Evolutionary conservation across 345 rosid species (phyloP).

Genomic region (Balakata baccata): DNA sequence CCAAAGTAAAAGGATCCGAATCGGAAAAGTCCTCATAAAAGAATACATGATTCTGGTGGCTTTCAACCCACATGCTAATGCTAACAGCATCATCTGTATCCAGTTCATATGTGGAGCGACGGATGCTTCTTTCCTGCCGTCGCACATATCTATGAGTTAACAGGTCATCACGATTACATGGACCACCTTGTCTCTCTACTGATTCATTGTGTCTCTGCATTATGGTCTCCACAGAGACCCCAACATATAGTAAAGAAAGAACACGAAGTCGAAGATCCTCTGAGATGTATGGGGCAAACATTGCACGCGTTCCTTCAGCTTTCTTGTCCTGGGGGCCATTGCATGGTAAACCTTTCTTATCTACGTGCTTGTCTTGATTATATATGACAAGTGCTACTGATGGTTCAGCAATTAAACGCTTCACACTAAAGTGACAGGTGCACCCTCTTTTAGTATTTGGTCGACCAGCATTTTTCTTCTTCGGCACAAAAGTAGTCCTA

Average conservation of each 20-base stretch:
- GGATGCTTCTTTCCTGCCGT: constrained; percentile 86
- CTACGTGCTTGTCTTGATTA: constrained; percentile 84
- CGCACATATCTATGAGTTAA: constrained; percentile 88
- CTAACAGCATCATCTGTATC: constrained; percentile 80
- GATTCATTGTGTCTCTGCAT: constrained; percentile 94
- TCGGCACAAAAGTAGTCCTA: constrained; percentile 68
- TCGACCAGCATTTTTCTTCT: constrained; percentile 89
- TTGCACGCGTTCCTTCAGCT: constrained; percentile 90
- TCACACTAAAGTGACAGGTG: constrained; percentile 94
- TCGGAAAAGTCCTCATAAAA: constrained; percentile 72
- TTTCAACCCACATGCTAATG: constrained; percentile 79
- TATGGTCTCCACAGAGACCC: constrained; percentile 92
- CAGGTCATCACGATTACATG: constrained; percentile 79
- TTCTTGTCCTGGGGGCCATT: constrained; percentile 95
- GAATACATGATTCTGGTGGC: constrained; percentile 71
- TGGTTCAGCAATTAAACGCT: constrained; percentile 88
- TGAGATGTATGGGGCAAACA: constrained; percentile 97
- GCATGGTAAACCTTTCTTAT: constrained; percentile 85
- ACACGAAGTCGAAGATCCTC: constrained; percentile 94
- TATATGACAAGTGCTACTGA: constrained; percentile 79
- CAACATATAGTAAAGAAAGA: constrained; percentile 74
- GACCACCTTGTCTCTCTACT: constrained; percentile 92
- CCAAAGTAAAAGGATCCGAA: constrained; percentile 69
- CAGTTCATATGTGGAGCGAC: constrained; percentile 75
- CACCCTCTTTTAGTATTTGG: constrained; percentile 96